phyloP scores from a whole-genome alignment of 306 rosid species.

The Malus sylvestris region DNA sequence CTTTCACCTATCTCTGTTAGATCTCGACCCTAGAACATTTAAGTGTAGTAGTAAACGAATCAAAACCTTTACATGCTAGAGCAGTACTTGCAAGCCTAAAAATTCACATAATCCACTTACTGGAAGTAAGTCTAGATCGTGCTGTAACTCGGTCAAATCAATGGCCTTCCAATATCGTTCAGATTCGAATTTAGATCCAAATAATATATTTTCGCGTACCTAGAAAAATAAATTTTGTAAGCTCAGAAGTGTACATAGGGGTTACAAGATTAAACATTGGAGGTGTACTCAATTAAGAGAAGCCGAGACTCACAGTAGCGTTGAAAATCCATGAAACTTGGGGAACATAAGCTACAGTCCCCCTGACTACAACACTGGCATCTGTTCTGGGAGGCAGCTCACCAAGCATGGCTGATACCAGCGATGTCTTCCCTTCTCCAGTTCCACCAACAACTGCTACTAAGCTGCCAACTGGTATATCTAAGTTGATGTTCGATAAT shows the following conservation, averaged over 20 bases:
- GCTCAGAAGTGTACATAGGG: conserved; percentile 12
- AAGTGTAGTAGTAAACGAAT: background rate
- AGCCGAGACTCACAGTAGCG: conserved; percentile 66
- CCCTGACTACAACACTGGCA: conserved; percentile 51
- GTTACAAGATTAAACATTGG: background rate
- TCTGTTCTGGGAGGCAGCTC: conserved; percentile 54
- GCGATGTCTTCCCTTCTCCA: conserved; percentile 91
- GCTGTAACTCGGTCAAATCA: conserved; percentile 56
- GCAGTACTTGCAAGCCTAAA: conserved; percentile 8
- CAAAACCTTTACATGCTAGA: background rate
- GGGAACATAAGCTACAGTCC: conserved; percentile 88
- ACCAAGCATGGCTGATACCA: conserved; percentile 79
- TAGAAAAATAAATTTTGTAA: conserved; percentile 19
- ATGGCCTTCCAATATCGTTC: conserved; percentile 63
- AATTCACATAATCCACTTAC: conserved; percentile 41
- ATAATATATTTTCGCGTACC: conserved; percentile 83
- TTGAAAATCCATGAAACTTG: conserved; percentile 97
- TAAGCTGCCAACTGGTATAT: conserved; percentile 69
- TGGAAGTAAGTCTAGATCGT: conserved; percentile 71
- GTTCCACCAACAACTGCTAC: conserved; percentile 90
- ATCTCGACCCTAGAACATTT: conserved; percentile 56
- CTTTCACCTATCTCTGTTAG: conserved; percentile 92
- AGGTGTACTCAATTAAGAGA: background rate
- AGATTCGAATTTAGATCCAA: conserved; percentile 64
- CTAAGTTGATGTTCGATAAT: conserved; percentile 63